Conservation (phyloP, 192 early-diverging fungal genomes). For the Spinellus fusiger region DNA sequence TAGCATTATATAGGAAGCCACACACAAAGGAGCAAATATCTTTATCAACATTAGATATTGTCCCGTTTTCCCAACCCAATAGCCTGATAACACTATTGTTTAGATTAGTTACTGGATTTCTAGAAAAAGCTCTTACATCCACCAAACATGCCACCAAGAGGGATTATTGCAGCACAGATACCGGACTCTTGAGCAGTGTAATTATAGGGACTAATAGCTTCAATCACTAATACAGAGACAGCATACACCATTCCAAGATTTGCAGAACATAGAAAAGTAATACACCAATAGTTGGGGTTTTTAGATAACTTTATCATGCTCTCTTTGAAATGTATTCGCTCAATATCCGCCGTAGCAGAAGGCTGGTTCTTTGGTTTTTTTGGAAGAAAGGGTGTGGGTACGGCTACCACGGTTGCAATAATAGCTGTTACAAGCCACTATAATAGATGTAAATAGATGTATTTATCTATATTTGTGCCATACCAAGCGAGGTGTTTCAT, state of each 20-base stretch:
- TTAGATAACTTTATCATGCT: not conserved
- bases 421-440: slow-evolving; percentile 11
- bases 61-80: slow-evolving; percentile 16
- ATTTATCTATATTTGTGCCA: not conserved
- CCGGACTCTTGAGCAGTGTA: slow-evolving; percentile 23
- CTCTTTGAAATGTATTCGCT: slow-evolving; percentile 11
- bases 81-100: slow-evolving; percentile 12
- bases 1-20: slow-evolving; percentile 21
- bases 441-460: not conserved
- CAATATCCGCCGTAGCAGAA: slow-evolving; percentile 1
- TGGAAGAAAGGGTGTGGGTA: slow-evolving; percentile 15
- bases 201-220: slow-evolving; percentile 19
- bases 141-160: slow-evolving; percentile 15
- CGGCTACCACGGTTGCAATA: slow-evolving; percentile 4
- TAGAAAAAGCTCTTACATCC: slow-evolving; percentile 12
- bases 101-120: not conserved
- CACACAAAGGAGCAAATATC: slow-evolving; percentile 15
- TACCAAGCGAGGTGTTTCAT: slow-evolving; percentile 18
- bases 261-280: slow-evolving; percentile 4
- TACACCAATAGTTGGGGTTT: slow-evolving; percentile 9
- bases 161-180: slow-evolving; percentile 8
- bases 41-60: slow-evolving; percentile 24
- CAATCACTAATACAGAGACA: slow-evolving; percentile 10
- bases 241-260: slow-evolving; percentile 18
- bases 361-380: slow-evolving; percentile 13